These are phyloP conservation scores for Gastrolobium bilobum DNA, from an alignment of 306 rosid genomes.

Conservation along the genomic window DNA sequence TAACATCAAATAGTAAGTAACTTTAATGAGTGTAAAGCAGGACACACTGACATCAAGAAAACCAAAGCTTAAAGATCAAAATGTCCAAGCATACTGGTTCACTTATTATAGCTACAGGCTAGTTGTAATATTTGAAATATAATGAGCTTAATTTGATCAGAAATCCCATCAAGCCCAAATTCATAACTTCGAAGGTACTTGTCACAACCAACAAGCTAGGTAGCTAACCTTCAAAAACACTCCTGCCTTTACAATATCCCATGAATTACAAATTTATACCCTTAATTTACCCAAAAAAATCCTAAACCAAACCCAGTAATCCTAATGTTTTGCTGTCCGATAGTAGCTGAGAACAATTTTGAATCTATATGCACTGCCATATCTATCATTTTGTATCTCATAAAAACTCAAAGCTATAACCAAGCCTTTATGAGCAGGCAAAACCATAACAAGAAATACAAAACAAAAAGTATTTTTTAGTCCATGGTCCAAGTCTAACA, in stretches of 20 bases:
- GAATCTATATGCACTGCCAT: not conserved
- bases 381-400: not conserved
- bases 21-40: slow-evolving; percentile 1
- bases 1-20: not conserved
- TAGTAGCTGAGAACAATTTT: not conserved
- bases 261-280: not conserved
- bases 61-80: not conserved
- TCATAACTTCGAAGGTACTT: not conserved
- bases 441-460: slow-evolving; percentile 14
- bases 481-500: not conserved
- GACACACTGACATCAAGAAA: not conserved
- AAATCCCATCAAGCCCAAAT: slow-evolving; percentile 21
- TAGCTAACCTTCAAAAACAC: not conserved
- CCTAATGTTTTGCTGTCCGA: not conserved
- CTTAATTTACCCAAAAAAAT: slow-evolving; percentile 20
- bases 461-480: not conserved
- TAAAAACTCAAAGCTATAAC: not conserved
- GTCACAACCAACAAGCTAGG: slow-evolving; percentile 2
- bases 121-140: not conserved
- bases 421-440: not conserved
- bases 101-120: slow-evolving; percentile 5
- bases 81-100: slow-evolving; percentile 17
- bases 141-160: not conserved
- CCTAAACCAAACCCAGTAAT: slow-evolving; percentile 11
- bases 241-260: slow-evolving; percentile 22